These are phyloP conservation scores for Irpex sp. DNA, from an alignment of 1,284 basidiomycete genomes.

Conservation along the genomic window DNA sequence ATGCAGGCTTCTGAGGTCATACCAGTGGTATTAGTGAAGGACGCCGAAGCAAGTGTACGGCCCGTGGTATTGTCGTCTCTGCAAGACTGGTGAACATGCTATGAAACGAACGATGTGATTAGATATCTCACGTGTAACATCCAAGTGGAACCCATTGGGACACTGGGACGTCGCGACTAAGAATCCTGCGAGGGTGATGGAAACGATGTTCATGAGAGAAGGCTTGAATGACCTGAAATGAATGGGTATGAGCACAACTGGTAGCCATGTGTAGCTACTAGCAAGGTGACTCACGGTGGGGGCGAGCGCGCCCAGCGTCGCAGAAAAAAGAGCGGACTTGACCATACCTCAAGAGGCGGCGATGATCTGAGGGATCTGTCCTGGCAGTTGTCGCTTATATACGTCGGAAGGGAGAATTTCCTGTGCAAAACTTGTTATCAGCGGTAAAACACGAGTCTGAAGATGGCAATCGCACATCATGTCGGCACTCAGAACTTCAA, in stretches of 20 bases:
- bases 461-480: neutral
- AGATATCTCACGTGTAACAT: conserved; percentile 51
- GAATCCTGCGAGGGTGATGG: conserved; percentile 5
- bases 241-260: neutral
- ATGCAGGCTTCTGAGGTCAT: conserved; percentile 70
- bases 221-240: conserved; percentile 12
- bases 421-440: neutral
- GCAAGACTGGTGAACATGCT: conserved; percentile 6
- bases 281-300: conserved; percentile 11
- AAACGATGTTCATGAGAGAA: conserved; percentile 4
- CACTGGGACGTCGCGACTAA: conserved; percentile 32
- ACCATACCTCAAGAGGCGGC: conserved; percentile 7
- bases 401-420: neutral
- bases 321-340: conserved; percentile 5
- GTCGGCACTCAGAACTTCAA: neutral
- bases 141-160: conserved; percentile 56
- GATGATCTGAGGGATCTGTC: neutral
- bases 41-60: conserved; percentile 48
- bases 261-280: neutral
- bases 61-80: conserved; percentile 47
- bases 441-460: neutral
- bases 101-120: neutral
- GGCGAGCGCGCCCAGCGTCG: conserved; percentile 11
- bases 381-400: conserved; percentile 6
- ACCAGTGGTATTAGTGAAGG: conserved; percentile 38